Evolutionary conservation across 495 filamentous ascomycete genomes (phyloP), one percentile per base, ranked within the genome.

Genomic region (Parathielavia appendiculata): DNA sequence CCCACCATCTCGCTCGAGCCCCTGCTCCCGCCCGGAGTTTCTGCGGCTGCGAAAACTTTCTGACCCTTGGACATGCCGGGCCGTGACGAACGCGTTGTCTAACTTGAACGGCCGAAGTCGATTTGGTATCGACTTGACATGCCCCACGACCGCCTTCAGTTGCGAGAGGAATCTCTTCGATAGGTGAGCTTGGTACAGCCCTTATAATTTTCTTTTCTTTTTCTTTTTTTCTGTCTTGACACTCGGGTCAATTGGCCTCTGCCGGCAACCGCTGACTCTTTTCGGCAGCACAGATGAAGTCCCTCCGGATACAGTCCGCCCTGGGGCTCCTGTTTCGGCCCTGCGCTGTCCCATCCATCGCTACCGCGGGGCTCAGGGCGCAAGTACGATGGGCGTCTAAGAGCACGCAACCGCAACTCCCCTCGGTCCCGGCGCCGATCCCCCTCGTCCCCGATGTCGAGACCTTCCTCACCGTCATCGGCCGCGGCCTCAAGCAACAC

Each of bases 401-500:
- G 54, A 62, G 62, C 39, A 64, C 75, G n/a, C 64, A 71, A 35
- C 61, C 71, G n/a, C 67, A 73, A 40, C 64, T 73, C 13, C 74
- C 74, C 13, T 58, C 67, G 22, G 75, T 92, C 48, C 92, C 92
- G 3, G 54, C 74, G 10, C 84, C 90, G 5, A 97, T 86, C 10
- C 86, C 88, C 12, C 90, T 92, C 66, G 84, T 97, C 49, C 93
- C 93, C 12, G 87, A 98, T 66, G 82, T 88, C 53, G 57, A 79
- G 57, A 96, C 91, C 50, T 97, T 98, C 76, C 88, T 98, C 57
- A 88, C 81, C 7, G 73, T 95, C 34, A 98, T 98, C 74, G 93
- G 93, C 66, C 93, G 93, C 57, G 83, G 84, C 62, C 82, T 95
- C 63, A 81, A 79, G 51, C 81, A 88, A 62, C 89, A 97, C 72